A percentile compares a stretch with the other conserved stretches of the same genome.
Evolutionary conservation across 768 basidiomycete species (phyloP).

Genomic region (Crassisporium funariophilum): DNA sequence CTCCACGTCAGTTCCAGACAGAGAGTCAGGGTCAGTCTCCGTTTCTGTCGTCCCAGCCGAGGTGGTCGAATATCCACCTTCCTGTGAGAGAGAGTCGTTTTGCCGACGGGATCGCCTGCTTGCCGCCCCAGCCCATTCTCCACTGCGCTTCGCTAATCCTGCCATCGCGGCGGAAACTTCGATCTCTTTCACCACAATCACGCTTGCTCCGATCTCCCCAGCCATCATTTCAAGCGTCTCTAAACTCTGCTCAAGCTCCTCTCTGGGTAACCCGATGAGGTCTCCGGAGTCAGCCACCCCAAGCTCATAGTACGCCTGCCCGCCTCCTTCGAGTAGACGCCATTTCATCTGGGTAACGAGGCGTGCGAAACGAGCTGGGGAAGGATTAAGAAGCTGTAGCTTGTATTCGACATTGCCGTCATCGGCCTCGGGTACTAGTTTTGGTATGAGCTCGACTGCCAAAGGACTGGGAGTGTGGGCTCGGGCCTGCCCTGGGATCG

Average conservation of each 20-base stretch:
- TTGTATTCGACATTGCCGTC: conserved; percentile 95
- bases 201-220: conserved; percentile 88
- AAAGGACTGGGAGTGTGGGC: conserved; percentile 34
- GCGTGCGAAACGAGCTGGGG: conserved; percentile 73
- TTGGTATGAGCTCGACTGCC: conserved; percentile 48
- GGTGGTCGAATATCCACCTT: conserved; percentile 34
- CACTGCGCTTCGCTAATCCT: conserved; percentile 37
- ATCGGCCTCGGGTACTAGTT: conserved; percentile 77
- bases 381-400: conserved; percentile 81
- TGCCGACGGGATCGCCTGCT: conserved; percentile 32
- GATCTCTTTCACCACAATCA: conserved; percentile 88
- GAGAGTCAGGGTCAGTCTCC: conserved; percentile 40
- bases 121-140: conserved; percentile 39
- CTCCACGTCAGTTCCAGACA: conserved; percentile 41
- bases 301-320: conserved; percentile 82
- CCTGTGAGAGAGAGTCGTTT: conserved; percentile 27
- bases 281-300: conserved; percentile 87
- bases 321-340: conserved; percentile 85
- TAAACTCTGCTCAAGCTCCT: conserved; percentile 78
- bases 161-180: conserved; percentile 66
- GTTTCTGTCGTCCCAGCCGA: conserved; percentile 27
- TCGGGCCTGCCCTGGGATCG: conserved; percentile 28
- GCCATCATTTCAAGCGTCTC: conserved; percentile 94
- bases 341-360: conserved; percentile 96
- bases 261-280: conserved; percentile 74